Evolutionary conservation across 2,329 filamentous ascomycete species (phyloP).

Genomic region (Microsporum audouinii): DNA sequence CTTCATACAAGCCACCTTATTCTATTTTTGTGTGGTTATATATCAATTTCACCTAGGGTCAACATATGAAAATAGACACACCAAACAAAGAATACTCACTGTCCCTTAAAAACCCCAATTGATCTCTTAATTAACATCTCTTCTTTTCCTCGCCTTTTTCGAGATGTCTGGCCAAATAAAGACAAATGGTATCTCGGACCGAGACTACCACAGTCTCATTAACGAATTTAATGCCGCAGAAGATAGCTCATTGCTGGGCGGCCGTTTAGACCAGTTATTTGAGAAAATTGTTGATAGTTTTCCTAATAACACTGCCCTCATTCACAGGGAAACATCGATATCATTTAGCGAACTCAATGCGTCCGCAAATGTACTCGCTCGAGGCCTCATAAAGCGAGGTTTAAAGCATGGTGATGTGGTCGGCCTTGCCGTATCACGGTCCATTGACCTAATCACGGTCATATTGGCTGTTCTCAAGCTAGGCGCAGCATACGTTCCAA

Average conservation of each 20-base stretch:
- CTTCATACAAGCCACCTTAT: background rate
- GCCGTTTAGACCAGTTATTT: background rate
- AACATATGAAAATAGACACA: no score
- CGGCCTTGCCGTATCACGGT: slow-evolving; percentile 32
- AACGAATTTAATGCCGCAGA: slow-evolving; percentile 1
- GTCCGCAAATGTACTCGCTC: slow-evolving; percentile 23
- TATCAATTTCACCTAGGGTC: no score
- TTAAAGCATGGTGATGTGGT: slow-evolving; percentile 21
- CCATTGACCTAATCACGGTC: slow-evolving; percentile 24
- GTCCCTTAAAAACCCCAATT: background rate
- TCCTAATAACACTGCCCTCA: background rate
- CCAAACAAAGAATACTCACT: background rate
- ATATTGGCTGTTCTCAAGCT: slow-evolving; percentile 28
- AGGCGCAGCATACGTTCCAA: slow-evolving; percentile 26
- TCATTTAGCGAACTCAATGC: background rate
- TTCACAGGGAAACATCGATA: background rate
- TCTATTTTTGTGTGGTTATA: background rate
- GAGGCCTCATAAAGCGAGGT: slow-evolving; percentile 17
- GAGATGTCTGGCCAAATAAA: background rate
- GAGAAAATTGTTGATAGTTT: slow-evolving; percentile 1
- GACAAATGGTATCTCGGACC: background rate
- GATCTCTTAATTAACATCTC: background rate
- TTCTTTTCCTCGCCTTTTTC: background rate
- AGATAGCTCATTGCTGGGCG: background rate
- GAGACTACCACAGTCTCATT: background rate